Evolutionary conservation across 352 stramenopile species (phyloP), one percentile per base, ranked within the genome.

Genomic region (Phytophthora macrochlamydospora): DNA sequence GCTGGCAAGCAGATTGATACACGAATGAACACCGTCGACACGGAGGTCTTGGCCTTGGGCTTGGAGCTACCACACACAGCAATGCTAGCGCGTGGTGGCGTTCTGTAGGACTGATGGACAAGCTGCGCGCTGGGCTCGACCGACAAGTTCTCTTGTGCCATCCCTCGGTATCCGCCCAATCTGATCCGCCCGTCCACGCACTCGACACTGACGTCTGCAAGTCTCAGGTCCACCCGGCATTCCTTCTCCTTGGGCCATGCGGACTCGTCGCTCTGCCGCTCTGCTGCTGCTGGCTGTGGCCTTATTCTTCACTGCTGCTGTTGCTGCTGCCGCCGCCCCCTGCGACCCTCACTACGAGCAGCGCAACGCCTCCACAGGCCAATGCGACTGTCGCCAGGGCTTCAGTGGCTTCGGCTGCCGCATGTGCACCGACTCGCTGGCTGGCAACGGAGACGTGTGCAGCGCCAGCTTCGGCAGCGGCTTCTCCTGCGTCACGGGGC

Each of bases 341-440:
- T 92, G 84, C 52, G 84, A 90, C 53, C 71, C 76, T n/a, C 69
- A 78, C 54, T 92, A 90, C 60, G 79, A 87, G 51, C 59, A 57
- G 2, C 74, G 71, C 60, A 89, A 92, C 53, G 65, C 79, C 8
- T 86, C 69, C 29, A 86, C 78, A 0, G 66, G 69, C n/a, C 45
- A 44, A 13, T 92, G 83, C 65, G 79, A 89, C 46, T 92, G 83
- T 62, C 72, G 73, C 28, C 31, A 58, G 0, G 83, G 83, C 42
- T 92, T 92, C 62, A 76, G 69, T n/a, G 81, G 83, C 52, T 77
- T 82, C 56, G 78, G 72, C 53, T 92, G 83, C 62, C 79, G 75
- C 60, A 90, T 92, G 81, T 92, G 83, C 54, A 62, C 58, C 2
- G 38, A 42, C 43, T 51, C 18, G 18, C 18, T 24, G 48, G 18